Percentiles rank a stretch among this genome's conserved stretches.
phyloP scores from a whole-genome alignment of 2,329 filamentous ascomycete species.

The Hymenoscyphus salicellus region DNA sequence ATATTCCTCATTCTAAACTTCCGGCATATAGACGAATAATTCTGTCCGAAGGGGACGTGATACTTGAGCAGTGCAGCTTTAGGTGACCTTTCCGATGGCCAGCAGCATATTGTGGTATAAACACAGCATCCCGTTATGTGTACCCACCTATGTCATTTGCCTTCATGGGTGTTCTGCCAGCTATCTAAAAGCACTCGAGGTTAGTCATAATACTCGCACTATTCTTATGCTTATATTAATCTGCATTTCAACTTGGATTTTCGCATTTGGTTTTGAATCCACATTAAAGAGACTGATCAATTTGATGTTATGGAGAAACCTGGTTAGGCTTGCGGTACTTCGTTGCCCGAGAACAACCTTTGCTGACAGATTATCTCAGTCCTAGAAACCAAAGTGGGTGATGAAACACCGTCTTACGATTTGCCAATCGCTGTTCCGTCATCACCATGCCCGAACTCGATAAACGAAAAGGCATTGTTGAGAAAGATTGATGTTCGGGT shows the following conservation, averaged over 20 bases:
- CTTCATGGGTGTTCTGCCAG: neutral
- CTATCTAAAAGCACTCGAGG: neutral
- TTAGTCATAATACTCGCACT: neutral
- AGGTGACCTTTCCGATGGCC: neutral
- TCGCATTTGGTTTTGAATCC: neutral
- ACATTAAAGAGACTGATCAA: neutral
- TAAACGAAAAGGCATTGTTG: neutral
- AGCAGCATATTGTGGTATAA: neutral
- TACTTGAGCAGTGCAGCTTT: no score
- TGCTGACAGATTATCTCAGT: neutral
- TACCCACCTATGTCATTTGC: neutral
- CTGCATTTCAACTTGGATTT: neutral
- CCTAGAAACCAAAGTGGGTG: neutral
- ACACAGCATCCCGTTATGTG: neutral
- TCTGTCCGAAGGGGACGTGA: no score
- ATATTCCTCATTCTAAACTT: no score
- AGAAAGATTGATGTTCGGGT: slow-evolving; percentile 57
- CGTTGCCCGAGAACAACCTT: neutral
- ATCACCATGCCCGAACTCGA: neutral
- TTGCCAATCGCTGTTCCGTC: neutral
- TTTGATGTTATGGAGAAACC: neutral
- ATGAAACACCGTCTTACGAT: neutral
- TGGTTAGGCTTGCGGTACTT: neutral
- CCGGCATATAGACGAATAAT: no score
- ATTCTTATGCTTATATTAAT: neutral